A percentile compares a stretch with the other conserved stretches of the same genome.
These are phyloP conservation scores for Macrophomina tecta DNA, from an alignment of 2,329 filamentous ascomycete genomes.

Conservation along the genomic window DNA sequence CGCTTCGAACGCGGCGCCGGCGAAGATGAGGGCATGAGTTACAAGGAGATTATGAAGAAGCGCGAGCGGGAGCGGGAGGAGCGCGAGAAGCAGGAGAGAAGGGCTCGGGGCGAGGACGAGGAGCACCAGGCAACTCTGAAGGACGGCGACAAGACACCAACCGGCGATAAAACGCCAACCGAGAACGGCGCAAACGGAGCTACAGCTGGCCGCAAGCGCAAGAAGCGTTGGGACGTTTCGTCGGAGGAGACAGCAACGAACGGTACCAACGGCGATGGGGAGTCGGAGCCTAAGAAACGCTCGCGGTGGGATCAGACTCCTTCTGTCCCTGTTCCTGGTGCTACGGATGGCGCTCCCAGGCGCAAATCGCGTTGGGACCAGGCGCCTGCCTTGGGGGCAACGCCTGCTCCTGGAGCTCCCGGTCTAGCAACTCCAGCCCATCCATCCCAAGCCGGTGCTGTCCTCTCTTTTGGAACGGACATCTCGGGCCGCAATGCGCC, in stretches of 20 bases:
- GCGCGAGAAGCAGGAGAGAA: conserved; percentile 75
- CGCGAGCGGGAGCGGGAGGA: conserved; percentile 94
- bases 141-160: conserved; percentile 63
- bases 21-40: conserved; percentile 80
- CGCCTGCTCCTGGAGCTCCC: conserved; percentile 69
- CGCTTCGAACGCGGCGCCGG: conserved; percentile 82
- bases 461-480: conserved; percentile 78
- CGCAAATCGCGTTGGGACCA: conserved; percentile 91
- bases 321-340: conserved; percentile 57
- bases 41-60: conserved; percentile 87
- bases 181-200: conserved; percentile 74
- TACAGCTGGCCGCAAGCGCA: conserved; percentile 70
- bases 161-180: conserved; percentile 1
- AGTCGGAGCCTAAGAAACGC: conserved; percentile 61
- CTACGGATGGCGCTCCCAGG: conserved; percentile 58
- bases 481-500: conserved; percentile 78
- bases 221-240: conserved; percentile 94
- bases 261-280: conserved; percentile 36
- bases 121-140: conserved; percentile 78
- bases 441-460: conserved; percentile 63
- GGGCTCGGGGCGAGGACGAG: conserved; percentile 64
- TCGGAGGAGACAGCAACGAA: conserved; percentile 60
- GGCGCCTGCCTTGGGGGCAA: conserved; percentile 72
- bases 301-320: conserved; percentile 87
- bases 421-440: conserved; percentile 82